Evolutionary conservation across 257 asterid genomes (phyloP).

Genomic region (Cruciata laevipes): DNA sequence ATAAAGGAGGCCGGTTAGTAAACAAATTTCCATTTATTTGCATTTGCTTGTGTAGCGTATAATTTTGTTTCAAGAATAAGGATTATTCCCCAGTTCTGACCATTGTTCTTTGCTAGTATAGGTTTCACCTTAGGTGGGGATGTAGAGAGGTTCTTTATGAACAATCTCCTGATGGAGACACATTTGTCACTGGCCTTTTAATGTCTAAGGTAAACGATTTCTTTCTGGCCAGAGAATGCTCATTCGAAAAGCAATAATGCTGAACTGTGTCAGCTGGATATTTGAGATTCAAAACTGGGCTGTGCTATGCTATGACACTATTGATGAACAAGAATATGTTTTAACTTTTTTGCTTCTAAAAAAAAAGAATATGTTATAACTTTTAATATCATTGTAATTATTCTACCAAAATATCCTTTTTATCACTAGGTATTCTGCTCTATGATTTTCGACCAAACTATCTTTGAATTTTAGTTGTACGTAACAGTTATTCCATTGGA

Average conservation of each 20-base stretch:
- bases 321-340: neutral
- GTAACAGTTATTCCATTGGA: neutral
- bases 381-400: neutral
- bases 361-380: too few species aligned
- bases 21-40: neutral
- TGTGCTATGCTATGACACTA: neutral
- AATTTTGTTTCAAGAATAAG: neutral
- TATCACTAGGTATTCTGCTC: neutral
- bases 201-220: conserved; percentile 67
- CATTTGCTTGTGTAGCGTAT: neutral
- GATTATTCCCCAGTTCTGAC: neutral
- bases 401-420: neutral
- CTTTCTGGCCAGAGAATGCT: conserved; percentile 2
- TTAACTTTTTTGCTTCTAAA: too few species aligned
- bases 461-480: neutral
- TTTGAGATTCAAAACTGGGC: neutral
- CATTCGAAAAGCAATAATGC: neutral
- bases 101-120: conserved; percentile 28
- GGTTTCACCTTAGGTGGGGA: conserved; percentile 99
- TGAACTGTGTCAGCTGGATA: neutral
- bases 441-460: neutral
- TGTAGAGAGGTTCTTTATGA: conserved; percentile 88
- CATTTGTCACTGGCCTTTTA: conserved; percentile 77
- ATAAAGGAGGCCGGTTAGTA: conserved; percentile 89
- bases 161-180: conserved; percentile 63